Evolutionary conservation across 148 eudicot genomes (phyloP).

Genomic region (Chenopodium suecicum): DNA sequence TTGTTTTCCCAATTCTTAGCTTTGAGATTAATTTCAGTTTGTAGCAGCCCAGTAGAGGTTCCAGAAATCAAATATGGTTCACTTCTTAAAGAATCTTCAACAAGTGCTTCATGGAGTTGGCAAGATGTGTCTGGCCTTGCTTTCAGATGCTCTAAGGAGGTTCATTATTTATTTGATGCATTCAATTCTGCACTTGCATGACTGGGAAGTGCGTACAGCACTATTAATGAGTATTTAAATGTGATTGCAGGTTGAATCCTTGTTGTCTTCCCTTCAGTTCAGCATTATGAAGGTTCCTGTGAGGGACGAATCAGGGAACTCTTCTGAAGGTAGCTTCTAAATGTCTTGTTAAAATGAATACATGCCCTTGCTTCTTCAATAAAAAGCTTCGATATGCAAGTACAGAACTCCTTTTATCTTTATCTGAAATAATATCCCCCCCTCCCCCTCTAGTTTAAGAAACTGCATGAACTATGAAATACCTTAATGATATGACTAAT

Average conservation of each 20-base stretch:
- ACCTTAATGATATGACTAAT: not conserved
- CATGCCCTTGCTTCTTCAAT: conserved; percentile 3
- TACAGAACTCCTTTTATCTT: not conserved
- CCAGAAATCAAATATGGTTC: conserved; percentile 78
- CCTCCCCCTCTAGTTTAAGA: not conserved
- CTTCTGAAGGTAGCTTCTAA: conserved; percentile 53
- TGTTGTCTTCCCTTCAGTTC: conserved; percentile 59
- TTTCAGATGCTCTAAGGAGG: conserved; percentile 65
- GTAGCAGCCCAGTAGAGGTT: conserved; percentile 70
- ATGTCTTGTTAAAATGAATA: not conserved
- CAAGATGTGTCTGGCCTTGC: conserved; percentile 65
- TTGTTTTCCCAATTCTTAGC: not conserved
- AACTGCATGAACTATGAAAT: not conserved
- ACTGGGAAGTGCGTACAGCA: conserved; percentile 7
- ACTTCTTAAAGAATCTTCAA: conserved; percentile 39
- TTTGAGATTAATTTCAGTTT: conserved; percentile 34
- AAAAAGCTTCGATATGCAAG: not conserved
- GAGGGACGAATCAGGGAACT: conserved; percentile 36
- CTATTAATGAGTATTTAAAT: not conserved
- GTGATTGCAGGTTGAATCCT: conserved; percentile 50
- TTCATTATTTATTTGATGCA: conserved; percentile 10
- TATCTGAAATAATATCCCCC: not conserved
- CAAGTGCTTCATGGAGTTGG: conserved; percentile 69
- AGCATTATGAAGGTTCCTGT: conserved; percentile 81
- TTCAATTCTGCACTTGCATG: not conserved